Base-by-base conservation (phyloP, 129 eudicot genomes). In the Sambucus nigra region DNA sequence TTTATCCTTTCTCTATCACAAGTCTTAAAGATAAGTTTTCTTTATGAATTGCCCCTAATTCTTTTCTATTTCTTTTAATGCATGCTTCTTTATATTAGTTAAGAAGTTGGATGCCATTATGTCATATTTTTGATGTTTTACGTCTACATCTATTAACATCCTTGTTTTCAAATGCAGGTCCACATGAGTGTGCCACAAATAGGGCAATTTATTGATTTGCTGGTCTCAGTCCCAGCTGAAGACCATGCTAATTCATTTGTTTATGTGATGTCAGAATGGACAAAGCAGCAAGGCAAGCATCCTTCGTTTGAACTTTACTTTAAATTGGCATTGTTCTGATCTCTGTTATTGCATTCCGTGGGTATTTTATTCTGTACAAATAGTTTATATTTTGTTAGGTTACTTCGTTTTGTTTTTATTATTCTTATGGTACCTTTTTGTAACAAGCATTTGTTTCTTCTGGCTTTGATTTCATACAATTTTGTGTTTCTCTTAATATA, bases 201-300 rank as follows among this genome's bases (percentile, higher is more conserved):
- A 13, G 89, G 80, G 65, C 86, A 91, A 66, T 82, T 91, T 68
- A 80, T 86, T 48, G 94, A 77, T 66, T 63, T 91, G 64, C 71
- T 91, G 73, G 70, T 86, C 55, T 61, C 84, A 41, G 61, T 91
- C 51, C 95, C 95, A 5, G 82, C 83, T 46, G 87, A 85, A 59
- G 82, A 78, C 62, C 64, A 82, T 67, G 27, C 52, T 25, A 91
- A 82, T 69, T 74, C 94, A 29, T 77, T 91, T 73, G 68, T 70
- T 65, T 91, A 82, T 66, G 65, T 91, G 29, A 91, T 86, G 95
- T 69, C 79, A 17, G 99, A 86, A 73, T 91, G 99, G 99, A 78
- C 86, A 29, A 79, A 67, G 68, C 94, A 73, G 45, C 99, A 91
- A 86, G 99, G 99, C 72, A 68, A 66, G 84, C 57, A 47, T 38